Evolutionary conservation across 2,329 filamentous ascomycete species (phyloP).

Genomic region (Fusarium pseudonygamai): DNA sequence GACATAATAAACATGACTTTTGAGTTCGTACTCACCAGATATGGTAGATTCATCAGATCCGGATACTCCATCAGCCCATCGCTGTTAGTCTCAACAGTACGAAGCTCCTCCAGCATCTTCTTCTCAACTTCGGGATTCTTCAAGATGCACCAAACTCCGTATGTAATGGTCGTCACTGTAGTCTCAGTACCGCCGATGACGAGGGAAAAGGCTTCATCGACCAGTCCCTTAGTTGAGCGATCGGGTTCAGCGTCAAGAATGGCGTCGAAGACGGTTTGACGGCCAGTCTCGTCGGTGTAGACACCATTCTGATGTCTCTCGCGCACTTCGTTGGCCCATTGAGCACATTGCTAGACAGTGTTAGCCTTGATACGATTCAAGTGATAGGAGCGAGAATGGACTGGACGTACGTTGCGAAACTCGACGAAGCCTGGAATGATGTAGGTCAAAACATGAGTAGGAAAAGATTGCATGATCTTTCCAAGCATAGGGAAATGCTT

Average conservation of each 20-base stretch:
- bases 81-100: background rate
- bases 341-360: background rate
- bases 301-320: background rate
- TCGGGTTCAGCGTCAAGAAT: background rate
- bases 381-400: fast-evolving
- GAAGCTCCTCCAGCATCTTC: background rate
- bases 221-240: background rate
- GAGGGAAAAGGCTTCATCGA: background rate
- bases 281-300: background rate
- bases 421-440: background rate
- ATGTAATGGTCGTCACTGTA: background rate
- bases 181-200: background rate
- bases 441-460: background rate
- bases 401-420: background rate
- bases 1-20: no score
- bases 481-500: background rate
- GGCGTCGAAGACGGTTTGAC: background rate
- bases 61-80: background rate
- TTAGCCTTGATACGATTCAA: background rate
- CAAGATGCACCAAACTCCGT: background rate
- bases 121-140: background rate
- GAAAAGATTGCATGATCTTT: background rate
- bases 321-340: background rate
- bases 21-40: background rate
- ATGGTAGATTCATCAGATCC: background rate